Evolutionary conservation across 306 rosid genomes (phyloP).

Genomic region (Notholithocarpus densiflorus): DNA sequence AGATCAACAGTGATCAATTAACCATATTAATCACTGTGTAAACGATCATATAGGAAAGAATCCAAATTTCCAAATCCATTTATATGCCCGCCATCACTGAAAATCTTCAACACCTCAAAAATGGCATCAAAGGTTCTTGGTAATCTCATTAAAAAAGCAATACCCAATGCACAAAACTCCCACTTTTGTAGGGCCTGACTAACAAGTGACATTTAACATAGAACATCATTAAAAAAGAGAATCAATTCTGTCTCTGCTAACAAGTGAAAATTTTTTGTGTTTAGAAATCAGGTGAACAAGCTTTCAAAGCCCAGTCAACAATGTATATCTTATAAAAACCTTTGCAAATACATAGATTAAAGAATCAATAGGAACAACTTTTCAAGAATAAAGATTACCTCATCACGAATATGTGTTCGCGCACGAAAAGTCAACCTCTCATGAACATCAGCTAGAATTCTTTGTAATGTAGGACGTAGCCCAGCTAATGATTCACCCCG

Average conservation of each 20-base stretch:
- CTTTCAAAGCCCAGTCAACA: conserved; percentile 3
- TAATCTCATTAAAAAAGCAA: neutral
- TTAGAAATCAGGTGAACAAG: conserved; percentile 3
- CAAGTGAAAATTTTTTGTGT: neutral
- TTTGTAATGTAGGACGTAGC: conserved; percentile 80
- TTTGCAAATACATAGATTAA: neutral
- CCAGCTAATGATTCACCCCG: conserved; percentile 82
- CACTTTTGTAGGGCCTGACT: too few relatives aligned
- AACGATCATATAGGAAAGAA: neutral
- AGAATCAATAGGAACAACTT: conserved; percentile 1
- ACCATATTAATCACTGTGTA: neutral
- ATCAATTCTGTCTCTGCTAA: neutral
- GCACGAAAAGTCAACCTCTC: conserved; percentile 97
- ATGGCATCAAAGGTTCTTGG: neutral
- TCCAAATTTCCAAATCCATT: neutral
- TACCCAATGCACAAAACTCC: too few relatives aligned
- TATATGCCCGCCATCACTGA: neutral
- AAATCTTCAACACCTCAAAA: neutral
- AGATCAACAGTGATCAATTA: neutral
- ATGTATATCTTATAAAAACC: neutral
- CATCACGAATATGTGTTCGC: conserved; percentile 88
- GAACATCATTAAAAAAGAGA: neutral
- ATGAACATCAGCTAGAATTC: conserved; percentile 95
- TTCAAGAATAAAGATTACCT: conserved; percentile 47
- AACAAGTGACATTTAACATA: neutral